Evolutionary conservation across 306 rosid genomes (phyloP), one percentile per base, ranked within the genome.

Genomic region (Casuarina cunninghamiana): DNA sequence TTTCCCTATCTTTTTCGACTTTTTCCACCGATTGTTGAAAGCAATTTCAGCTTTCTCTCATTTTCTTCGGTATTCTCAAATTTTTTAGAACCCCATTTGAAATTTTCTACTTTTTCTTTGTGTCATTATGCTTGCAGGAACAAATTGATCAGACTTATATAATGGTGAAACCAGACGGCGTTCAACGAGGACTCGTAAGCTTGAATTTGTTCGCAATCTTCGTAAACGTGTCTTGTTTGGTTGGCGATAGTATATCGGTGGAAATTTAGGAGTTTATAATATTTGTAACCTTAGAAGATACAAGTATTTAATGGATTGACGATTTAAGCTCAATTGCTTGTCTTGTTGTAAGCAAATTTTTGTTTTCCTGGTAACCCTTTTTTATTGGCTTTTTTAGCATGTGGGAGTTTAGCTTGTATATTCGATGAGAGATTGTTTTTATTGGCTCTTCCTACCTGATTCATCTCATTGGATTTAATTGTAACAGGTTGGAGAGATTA

Each of bases 151-250:
- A 93, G 72, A 88, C 96, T 78, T 96, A 93, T 68, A 91, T 96
- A 81, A 96, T 96, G 99, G 94, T 96, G 71, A 96, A 96, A 78
- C 99, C 99, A 1, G 99, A 93, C 55, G 98, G 98, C 2, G 96
- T 96, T 72, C 99, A 93, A n/a, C 98, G 99, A 65, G 98, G 98
- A 55, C 91, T 96, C 60, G 99, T 91, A 80, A 82, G 94, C 63
- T 38, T 79, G 32, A 2, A 10, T 74, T 69, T 58, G 11, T 51
- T 74, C 5, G 43, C 57, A 71, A 80, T 81, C 79, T 75, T 69
- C 32, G 2, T 11, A 54, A 57, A 2, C 13, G 0, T 72, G 49
- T 69, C 61, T 1, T 63, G 72, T 67, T 78, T 74, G 70, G 38
- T 67, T 79, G 51, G 44, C 58, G 50, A 49, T 78, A 41, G 67